phyloP scores from a whole-genome alignment of 225 moss, liverwort and hornwort genomes.

The Thuidium tamariscinum region DNA sequence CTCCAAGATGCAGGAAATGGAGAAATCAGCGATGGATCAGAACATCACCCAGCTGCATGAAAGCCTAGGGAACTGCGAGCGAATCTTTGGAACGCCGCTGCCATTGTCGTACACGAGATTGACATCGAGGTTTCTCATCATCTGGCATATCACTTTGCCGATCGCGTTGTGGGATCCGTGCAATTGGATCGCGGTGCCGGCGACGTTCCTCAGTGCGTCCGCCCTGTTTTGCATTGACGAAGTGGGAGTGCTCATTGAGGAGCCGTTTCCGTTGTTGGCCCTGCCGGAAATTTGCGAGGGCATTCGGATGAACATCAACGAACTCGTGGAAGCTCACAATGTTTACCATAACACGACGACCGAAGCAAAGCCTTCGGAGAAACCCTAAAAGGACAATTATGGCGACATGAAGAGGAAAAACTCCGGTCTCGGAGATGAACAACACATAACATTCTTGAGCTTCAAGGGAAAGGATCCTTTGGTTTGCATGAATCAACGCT shows the following conservation, averaged over 20 bases:
- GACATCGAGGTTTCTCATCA: conserved; percentile 1
- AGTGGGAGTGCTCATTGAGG: conserved; percentile 55
- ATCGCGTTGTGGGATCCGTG: not conserved
- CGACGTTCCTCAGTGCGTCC: not conserved
- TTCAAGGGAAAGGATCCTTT: not conserved
- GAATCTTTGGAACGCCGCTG: conserved; percentile 67
- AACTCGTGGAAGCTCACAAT: conserved; percentile 17
- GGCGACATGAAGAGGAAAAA: not conserved
- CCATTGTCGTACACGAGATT: conserved; percentile 38
- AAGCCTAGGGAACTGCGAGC: conserved; percentile 66
- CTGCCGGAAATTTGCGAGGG: conserved; percentile 1
- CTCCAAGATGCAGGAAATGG: conserved; percentile 49
- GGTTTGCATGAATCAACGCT: too few relatives aligned
- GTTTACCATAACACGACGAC: not conserved
- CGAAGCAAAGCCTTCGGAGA: not conserved
- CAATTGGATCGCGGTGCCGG: not conserved
- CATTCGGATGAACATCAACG: not conserved
- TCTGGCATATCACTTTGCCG: conserved; percentile 5
- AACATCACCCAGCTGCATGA: conserved; percentile 58
- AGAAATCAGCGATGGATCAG: conserved; percentile 42
- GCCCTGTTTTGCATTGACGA: conserved; percentile 45
- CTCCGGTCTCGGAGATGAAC: not conserved
- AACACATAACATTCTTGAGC: not conserved
- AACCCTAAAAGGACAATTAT: not conserved
- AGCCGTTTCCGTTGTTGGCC: conserved; percentile 45